phyloP scores from a whole-genome alignment of 2,329 filamentous ascomycete species.

The Penicillium sp. region DNA sequence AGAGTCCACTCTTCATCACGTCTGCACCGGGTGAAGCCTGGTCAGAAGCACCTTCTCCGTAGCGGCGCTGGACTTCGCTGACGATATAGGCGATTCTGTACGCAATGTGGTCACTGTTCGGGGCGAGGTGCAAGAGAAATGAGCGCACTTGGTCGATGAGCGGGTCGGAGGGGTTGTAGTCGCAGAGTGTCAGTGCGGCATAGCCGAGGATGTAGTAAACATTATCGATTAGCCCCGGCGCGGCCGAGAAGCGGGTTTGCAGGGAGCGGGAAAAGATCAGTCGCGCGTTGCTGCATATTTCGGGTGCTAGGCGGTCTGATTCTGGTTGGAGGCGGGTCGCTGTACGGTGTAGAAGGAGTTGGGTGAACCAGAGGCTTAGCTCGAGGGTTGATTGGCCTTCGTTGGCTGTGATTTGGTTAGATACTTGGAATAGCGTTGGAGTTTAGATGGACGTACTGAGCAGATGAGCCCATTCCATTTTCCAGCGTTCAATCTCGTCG shows the following conservation, averaged over 20 bases:
- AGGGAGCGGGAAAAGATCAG: conserved; percentile 32
- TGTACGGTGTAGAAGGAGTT: conserved; percentile 35
- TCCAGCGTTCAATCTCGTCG: conserved; percentile 36
- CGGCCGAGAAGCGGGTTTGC: conserved; percentile 32
- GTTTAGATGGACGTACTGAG: conserved; percentile 21
- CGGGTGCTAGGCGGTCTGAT: conserved; percentile 25
- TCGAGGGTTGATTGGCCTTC: conserved; percentile 32
- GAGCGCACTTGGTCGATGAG: conserved; percentile 34
- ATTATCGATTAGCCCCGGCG: conserved; percentile 31
- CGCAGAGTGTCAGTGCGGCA: conserved; percentile 36
- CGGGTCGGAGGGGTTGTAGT: conserved; percentile 33
- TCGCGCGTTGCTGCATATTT: conserved; percentile 31
- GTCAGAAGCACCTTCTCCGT: conserved; percentile 21
- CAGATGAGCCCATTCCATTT: conserved; percentile 35
- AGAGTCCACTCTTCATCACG: conserved; percentile 13
- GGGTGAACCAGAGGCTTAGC: conserved; percentile 36
- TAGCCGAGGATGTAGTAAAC: conserved; percentile 36
- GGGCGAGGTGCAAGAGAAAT: conserved; percentile 33
- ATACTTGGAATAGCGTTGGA: background rate
- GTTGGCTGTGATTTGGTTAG: conserved; percentile 20
- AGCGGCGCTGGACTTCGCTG: conserved; percentile 31
- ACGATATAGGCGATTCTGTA: conserved; percentile 35
- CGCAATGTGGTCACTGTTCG: conserved; percentile 33
- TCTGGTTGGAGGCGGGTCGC: conserved; percentile 28
- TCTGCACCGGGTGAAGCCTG: conserved; percentile 21